These are phyloP conservation scores for Cordyceps javanica DNA, from an alignment of 2,329 filamentous ascomycete species.

Conservation along the genomic window DNA sequence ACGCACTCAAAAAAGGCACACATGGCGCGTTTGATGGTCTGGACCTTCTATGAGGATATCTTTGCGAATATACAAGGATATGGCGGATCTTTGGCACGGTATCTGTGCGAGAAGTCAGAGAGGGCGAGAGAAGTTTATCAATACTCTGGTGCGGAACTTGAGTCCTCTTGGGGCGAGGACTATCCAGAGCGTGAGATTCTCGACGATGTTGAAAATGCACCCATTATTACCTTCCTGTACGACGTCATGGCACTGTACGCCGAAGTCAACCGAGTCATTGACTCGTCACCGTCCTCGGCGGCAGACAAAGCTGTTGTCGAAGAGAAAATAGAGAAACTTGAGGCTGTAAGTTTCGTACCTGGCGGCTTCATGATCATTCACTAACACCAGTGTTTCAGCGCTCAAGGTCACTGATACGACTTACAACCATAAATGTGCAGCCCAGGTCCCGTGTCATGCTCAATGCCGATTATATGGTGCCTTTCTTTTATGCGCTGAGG, in stretches of 20 bases:
- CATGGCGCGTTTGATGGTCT: conserved; percentile 1
- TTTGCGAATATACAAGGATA: not conserved
- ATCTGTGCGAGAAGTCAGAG: not conserved
- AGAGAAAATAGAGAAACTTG: not conserved
- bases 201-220: conserved; percentile 5
- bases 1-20: not conserved
- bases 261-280: not conserved
- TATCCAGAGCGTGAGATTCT: conserved; percentile 6
- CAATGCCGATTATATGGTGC: conserved; percentile 10
- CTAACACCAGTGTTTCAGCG: not conserved
- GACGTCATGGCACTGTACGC: conserved; percentile 3
- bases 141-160: conserved; percentile 1
- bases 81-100: not conserved
- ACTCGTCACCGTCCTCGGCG: not conserved
- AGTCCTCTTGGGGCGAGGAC: conserved; percentile 2
- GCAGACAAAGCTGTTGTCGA: not conserved
- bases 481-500: conserved; percentile 4
- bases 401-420: conserved; percentile 1
- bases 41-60: conserved; percentile 9
- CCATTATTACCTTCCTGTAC: not conserved
- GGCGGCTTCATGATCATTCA: not conserved
- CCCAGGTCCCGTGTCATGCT: conserved; percentile 2
- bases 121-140: not conserved
- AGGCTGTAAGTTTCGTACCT: not conserved
- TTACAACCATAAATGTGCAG: conserved; percentile 2